phyloP scores from a whole-genome alignment of 2,329 filamentous ascomycete species.

The Cladophialophora bantiana region DNA sequence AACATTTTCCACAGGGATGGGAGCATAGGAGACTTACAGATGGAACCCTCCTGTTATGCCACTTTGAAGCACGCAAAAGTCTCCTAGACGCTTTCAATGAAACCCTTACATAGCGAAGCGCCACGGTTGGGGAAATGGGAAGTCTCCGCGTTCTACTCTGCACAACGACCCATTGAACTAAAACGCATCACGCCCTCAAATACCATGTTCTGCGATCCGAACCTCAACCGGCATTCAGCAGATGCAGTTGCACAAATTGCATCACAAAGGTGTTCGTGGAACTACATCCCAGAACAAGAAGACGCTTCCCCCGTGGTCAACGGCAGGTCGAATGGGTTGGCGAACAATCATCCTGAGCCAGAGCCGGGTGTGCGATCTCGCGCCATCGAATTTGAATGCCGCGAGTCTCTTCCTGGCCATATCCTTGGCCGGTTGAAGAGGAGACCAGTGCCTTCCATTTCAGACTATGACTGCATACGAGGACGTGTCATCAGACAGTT shows the following conservation, averaged over 20 bases:
- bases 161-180: neutral
- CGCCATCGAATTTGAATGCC: neutral
- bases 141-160: neutral
- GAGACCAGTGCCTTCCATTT: neutral
- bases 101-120: neutral
- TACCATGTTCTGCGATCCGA: neutral
- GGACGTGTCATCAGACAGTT: neutral
- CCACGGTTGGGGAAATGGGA: neutral
- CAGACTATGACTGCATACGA: neutral
- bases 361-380: neutral
- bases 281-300: neutral
- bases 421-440: neutral
- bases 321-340: neutral
- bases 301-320: neutral
- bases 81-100: neutral
- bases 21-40: neutral
- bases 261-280: neutral
- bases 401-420: neutral
- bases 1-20: neutral
- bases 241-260: neutral
- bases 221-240: neutral
- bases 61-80: neutral
- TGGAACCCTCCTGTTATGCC: neutral
- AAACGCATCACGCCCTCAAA: neutral
- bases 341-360: neutral